Evolutionary conservation across 176 grass and related monocot species (phyloP), one percentile per base, ranked within the genome.

Genomic region (Cenchrus purpureus): DNA sequence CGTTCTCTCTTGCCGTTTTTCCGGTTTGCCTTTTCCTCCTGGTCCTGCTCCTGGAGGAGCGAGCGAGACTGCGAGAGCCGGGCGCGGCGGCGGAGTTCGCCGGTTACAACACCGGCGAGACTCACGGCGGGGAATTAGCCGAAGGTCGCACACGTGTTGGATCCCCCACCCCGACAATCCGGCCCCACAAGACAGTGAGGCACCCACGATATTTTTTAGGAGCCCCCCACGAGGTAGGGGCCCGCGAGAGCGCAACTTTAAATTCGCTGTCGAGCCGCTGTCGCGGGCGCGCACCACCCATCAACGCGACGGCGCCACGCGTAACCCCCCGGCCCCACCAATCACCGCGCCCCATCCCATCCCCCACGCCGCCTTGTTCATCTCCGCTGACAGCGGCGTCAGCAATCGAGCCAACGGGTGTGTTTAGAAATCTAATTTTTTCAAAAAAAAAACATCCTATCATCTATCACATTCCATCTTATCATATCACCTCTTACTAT

Each of bases 201-300:
- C 29, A 12, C 14, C 7, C 11, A 8, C 16, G 85, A 75, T 87
- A 82, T 82, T 82, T 87, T 50, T 69, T 58, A n/a, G 60, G 48
- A 16, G 16, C 78, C 17, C 22, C 8, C 14, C 70, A 81, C 61
- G 70, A 15, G 56, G 58, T 13, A 37, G 60, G 14, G 29, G 29
- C 7, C 59, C 43, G 1, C 44, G 43, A 2, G 65, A 61, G 14
- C 53, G 7, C 0, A 19, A 4, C 10, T 4, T 43, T 13, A 55
- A 74, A 56, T 80, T 42, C 77, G 45, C 46, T 52, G 75, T 86
- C 84, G 74, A 43, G 73, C 44, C 48, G 29, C 67, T 53, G 76
- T 86, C 84, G 43, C 73, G 37, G 13, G 49, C 32, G 50, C 0
- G 31, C 48, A 25, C 29, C 8, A 10, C 1, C 8, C 59, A 62